Evolutionary conservation across 1,139 yeast genomes (phyloP).

Genomic region (Suhomyces taliae): DNA sequence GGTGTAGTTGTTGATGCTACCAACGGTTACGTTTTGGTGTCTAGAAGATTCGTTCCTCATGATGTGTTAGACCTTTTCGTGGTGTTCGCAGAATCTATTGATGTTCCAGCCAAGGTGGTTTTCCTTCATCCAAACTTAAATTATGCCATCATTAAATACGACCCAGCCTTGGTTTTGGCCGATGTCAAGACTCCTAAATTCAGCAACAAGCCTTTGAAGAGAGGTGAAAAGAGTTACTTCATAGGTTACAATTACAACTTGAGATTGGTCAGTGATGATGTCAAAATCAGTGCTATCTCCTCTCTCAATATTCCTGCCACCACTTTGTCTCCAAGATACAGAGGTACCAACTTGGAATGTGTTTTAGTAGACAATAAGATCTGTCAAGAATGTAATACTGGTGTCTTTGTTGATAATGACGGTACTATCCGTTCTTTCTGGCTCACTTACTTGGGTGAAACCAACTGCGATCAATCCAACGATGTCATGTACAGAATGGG

Average conservation of each 20-base stretch:
- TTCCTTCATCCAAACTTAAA: conserved; percentile 88
- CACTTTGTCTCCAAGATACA: conserved; percentile 69
- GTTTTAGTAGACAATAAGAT: conserved; percentile 71
- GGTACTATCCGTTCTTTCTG: conserved; percentile 84
- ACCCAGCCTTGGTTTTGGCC: conserved; percentile 57
- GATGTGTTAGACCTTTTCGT: conserved; percentile 78
- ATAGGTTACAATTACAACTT: conserved; percentile 76
- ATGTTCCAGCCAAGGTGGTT: conserved; percentile 76
- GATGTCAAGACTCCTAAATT: conserved; percentile 61
- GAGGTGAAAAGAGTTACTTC: conserved; percentile 75
- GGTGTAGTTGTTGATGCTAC: conserved; percentile 82
- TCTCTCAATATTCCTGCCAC: conserved; percentile 74
- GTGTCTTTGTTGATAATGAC: conserved; percentile 73
- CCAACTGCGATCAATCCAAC: conserved; percentile 39
- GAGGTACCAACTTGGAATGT: conserved; percentile 83
- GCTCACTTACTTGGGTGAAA: conserved; percentile 80
- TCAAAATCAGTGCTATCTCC: conserved; percentile 73
- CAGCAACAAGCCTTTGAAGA: conserved; percentile 55
- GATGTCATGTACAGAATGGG: conserved; percentile 77
- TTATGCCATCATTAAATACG: conserved; percentile 81
- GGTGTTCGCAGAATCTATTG: conserved; percentile 82
- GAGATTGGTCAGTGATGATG: conserved; percentile 72
- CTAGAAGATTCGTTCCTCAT: conserved; percentile 80
- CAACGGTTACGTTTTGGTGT: conserved; percentile 76
- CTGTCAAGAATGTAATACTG: conserved; percentile 76